Conservation (phyloP, 2,329 filamentous ascomycete species). For the Torrubiella hemipterigena region DNA sequence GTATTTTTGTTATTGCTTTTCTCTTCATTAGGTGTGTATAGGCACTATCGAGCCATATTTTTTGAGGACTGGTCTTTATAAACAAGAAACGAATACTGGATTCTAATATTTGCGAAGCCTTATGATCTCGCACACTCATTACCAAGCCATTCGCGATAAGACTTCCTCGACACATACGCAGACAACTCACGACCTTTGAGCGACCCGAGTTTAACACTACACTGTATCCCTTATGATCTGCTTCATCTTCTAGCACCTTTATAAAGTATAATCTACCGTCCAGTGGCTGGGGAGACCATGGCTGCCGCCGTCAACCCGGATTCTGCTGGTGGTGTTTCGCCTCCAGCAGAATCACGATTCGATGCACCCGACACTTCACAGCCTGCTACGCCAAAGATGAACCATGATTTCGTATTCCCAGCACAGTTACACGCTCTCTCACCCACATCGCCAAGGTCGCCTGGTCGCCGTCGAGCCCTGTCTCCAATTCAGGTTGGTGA, state of each 20-base stretch:
- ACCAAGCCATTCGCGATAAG: no score
- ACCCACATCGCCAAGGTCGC: slow-evolving; percentile 28
- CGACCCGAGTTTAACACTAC: background rate
- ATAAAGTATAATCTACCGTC: slow-evolving; percentile 25
- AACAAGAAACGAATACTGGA: no score
- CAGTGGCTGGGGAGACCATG: slow-evolving; percentile 34
- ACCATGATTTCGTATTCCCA: background rate
- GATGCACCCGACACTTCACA: background rate
- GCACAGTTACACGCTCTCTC: background rate
- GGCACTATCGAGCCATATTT: no score
- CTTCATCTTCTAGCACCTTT: slow-evolving; percentile 26
- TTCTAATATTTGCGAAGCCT: no score
- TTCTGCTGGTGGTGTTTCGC: slow-evolving; percentile 18
- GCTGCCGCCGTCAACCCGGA: slow-evolving; percentile 27
- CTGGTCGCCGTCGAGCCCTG: background rate
- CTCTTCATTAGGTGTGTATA: background rate
- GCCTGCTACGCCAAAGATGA: no score
- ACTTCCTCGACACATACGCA: no score
- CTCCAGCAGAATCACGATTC: slow-evolving; percentile 7
- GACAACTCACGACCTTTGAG: no score
- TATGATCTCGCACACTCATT: no score
- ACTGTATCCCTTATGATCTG: slow-evolving; percentile 4
- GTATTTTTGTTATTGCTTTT: background rate
- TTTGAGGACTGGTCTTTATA: no score
- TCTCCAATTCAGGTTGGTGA: no score